These are phyloP conservation scores for Metarhizium robertsii DNA, from an alignment of 2,329 filamentous ascomycete species.

Conservation along the genomic window DNA sequence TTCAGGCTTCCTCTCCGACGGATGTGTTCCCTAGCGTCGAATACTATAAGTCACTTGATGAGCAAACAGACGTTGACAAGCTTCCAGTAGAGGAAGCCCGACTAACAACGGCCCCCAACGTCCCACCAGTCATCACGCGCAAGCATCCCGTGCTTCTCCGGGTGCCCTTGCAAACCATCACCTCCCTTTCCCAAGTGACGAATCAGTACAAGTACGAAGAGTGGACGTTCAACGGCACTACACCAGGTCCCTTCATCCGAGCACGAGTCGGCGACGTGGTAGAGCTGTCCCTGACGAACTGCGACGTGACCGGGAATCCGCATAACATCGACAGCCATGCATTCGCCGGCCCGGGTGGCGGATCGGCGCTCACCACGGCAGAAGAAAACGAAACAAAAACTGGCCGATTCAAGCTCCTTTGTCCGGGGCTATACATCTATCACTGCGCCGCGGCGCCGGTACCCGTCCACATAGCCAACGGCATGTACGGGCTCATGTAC, in stretches of 20 bases:
- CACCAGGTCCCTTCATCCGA: constrained; percentile 25
- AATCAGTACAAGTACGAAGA: constrained; percentile 24
- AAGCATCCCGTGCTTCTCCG: constrained; percentile 20
- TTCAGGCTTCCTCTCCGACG: background rate
- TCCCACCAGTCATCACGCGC: constrained; percentile 21
- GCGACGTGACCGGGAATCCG: constrained; percentile 21
- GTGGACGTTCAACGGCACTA: constrained; percentile 24
- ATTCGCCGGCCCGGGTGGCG: constrained; percentile 23
- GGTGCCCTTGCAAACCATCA: constrained; percentile 18
- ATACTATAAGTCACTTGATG: constrained; percentile 3
- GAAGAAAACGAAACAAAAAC: constrained; percentile 23
- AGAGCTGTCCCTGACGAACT: constrained; percentile 22
- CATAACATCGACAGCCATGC: constrained; percentile 25
- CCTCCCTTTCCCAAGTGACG: constrained; percentile 20
- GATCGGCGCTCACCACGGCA: constrained; percentile 21
- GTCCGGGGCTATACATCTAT: constrained; percentile 22
- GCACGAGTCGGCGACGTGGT: constrained; percentile 23
- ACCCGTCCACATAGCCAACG: constrained; percentile 26
- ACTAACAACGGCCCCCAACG: constrained; percentile 19
- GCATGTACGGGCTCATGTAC: constrained; percentile 27
- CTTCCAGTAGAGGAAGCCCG: constrained; percentile 19
- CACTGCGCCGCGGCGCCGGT: constrained; percentile 26
- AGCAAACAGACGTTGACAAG: constrained; percentile 3
- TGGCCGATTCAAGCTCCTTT: constrained; percentile 18
- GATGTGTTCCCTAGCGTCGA: background rate